Conservation (phyloP, 2,329 filamentous ascomycete species). For the Hypoxylon sp. region DNA sequence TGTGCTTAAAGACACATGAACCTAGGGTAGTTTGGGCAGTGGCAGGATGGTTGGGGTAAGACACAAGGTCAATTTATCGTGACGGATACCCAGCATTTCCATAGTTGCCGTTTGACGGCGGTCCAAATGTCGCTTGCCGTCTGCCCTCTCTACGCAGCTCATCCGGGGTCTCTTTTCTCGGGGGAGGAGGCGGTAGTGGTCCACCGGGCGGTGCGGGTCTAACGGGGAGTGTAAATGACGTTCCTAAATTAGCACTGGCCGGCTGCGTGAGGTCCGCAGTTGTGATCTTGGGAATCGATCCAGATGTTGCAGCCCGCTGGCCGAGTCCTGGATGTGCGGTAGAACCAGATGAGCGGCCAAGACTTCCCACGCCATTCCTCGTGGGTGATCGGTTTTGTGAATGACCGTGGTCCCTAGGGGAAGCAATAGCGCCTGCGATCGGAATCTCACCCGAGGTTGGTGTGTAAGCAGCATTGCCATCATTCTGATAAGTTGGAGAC, state of each 20-base stretch:
- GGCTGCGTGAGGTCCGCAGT: constrained; percentile 54
- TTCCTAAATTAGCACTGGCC: constrained; percentile 63
- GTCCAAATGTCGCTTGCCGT: constrained; percentile 68
- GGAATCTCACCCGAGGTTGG: constrained; percentile 82
- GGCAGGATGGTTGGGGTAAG: constrained; percentile 25
- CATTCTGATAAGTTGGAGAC: constrained; percentile 68
- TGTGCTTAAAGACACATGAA: constrained; percentile 23
- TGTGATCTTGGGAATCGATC: constrained; percentile 66
- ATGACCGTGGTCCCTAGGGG: constrained; percentile 65
- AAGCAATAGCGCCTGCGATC: constrained; percentile 71
- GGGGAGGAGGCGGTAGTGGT: constrained; percentile 72
- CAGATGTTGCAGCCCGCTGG: constrained; percentile 65
- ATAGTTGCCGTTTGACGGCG: constrained; percentile 60
- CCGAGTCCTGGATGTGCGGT: constrained; percentile 68
- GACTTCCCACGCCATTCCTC: constrained; percentile 63
- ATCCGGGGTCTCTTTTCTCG: constrained; percentile 69
- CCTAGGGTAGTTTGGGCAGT: constrained; percentile 12
- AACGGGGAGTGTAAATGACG: constrained; percentile 75
- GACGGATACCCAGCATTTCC: constrained; percentile 55
- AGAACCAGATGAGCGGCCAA: constrained; percentile 63
- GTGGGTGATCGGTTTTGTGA: constrained; percentile 66
- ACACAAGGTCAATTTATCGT: constrained; percentile 45
- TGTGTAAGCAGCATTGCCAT: constrained; percentile 66
- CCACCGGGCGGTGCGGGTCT: constrained; percentile 73
- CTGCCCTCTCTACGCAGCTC: constrained; percentile 67